phyloP scores from a whole-genome alignment of 306 rosid species.

The Sicyos baderoa region DNA sequence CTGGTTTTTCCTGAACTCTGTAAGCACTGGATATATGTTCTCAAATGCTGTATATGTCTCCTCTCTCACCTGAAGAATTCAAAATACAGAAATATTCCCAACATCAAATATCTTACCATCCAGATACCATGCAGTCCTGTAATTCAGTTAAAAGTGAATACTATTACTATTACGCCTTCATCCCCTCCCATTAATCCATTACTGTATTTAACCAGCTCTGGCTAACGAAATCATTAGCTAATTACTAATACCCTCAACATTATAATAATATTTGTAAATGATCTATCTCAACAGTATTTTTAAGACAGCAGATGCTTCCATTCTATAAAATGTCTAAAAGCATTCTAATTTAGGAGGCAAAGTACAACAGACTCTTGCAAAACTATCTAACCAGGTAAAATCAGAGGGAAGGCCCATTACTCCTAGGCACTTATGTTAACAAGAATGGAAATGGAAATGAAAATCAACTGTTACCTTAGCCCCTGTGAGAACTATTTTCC shows the following conservation, averaged over 20 bases:
- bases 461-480: slow-evolving; percentile 57
- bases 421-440: too few relatives aligned
- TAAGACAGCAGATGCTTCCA: neutral
- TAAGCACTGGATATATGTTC: slow-evolving; percentile 87
- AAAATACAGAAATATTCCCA: neutral
- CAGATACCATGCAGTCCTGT: too few relatives aligned
- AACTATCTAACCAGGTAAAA: neutral
- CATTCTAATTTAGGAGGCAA: neutral
- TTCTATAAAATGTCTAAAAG: neutral
- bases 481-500: slow-evolving; percentile 91
- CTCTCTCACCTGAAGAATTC: slow-evolving; percentile 32
- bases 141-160: neutral
- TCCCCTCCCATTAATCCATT: neutral
- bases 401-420: neutral
- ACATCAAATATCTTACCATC: neutral
- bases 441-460: neutral
- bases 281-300: neutral
- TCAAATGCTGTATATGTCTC: slow-evolving; percentile 92
- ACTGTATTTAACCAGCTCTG: neutral
- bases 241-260: neutral
- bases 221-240: neutral
- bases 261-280: too few relatives aligned
- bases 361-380: neutral
- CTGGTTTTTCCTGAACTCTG: slow-evolving; percentile 89
- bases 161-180: neutral